Conservation (phyloP, 495 filamentous ascomycete species). For the Lophiostoma macrostomum region DNA sequence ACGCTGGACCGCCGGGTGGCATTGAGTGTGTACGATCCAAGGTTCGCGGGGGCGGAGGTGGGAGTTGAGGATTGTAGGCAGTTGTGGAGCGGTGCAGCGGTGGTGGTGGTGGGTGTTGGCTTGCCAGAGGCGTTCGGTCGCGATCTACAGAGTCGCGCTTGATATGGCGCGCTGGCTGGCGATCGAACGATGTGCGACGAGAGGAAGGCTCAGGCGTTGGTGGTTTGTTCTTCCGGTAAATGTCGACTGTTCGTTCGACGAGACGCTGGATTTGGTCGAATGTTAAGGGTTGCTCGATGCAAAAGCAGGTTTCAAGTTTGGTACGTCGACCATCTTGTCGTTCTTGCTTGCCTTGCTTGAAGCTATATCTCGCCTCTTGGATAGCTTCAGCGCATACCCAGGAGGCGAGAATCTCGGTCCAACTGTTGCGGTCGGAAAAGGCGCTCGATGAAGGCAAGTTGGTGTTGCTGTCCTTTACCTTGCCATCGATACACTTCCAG, state of each 20-base stretch:
- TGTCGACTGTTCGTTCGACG: slow-evolving; percentile 30
- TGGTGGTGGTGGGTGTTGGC: not conserved
- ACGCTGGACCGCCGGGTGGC: not conserved
- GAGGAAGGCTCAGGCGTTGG: not conserved
- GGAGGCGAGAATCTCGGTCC: slow-evolving; percentile 27
- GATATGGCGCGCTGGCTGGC: not conserved
- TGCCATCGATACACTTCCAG: slow-evolving; percentile 29
- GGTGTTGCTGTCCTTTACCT: slow-evolving; percentile 15
- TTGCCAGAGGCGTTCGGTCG: not conserved
- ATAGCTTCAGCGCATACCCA: slow-evolving; percentile 31
- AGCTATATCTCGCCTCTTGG: slow-evolving; percentile 16
- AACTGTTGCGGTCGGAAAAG: slow-evolving; percentile 17
- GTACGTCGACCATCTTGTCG: slow-evolving; percentile 19
- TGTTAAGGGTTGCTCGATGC: slow-evolving; percentile 22
- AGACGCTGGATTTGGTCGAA: slow-evolving; percentile 29
- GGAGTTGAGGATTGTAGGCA: not conserved
- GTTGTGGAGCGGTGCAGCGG: slow-evolving; percentile 5
- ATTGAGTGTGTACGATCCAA: slow-evolving; percentile 7
- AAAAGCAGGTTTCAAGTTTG: slow-evolving; percentile 27
- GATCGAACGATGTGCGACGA: slow-evolving; percentile 7
- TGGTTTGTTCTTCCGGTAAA: slow-evolving; percentile 14
- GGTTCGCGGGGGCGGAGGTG: slow-evolving; percentile 7
- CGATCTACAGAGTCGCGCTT: not conserved
- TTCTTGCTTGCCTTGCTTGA: slow-evolving; percentile 17
- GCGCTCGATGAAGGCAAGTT: not conserved